phyloP scores from a whole-genome alignment of 1,139 yeast genomes.

The Pichia sp. region DNA sequence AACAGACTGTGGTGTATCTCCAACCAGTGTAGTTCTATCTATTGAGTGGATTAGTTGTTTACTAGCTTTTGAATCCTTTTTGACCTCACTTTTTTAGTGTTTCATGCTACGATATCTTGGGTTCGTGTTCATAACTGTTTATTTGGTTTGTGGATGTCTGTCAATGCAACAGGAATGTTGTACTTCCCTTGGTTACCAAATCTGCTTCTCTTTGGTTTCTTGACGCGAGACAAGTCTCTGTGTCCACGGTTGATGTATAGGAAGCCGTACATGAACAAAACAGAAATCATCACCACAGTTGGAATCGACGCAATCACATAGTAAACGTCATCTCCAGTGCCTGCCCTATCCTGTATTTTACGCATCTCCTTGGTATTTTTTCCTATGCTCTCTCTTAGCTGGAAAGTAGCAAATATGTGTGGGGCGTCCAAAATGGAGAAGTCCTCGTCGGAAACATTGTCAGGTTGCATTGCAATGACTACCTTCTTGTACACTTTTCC shows the following conservation, averaged over 20 bases:
- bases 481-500: conserved; percentile 46
- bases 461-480: conserved; percentile 69
- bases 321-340: conserved; percentile 61
- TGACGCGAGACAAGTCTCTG: conserved; percentile 44
- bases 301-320: conserved; percentile 70
- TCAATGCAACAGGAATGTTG: conserved; percentile 26
- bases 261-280: conserved; percentile 60
- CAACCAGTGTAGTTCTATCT: not conserved
- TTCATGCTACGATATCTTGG: not conserved
- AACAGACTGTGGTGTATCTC: not conserved
- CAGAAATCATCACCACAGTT: conserved; percentile 59
- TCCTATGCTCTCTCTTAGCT: conserved; percentile 54
- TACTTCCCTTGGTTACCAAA: conserved; percentile 41
- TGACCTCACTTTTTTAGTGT: not conserved
- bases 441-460: conserved; percentile 58
- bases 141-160: conserved; percentile 30
- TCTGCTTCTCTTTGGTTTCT: conserved; percentile 47
- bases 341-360: conserved; percentile 47
- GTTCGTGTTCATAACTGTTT: conserved; percentile 13
- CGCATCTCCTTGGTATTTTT: conserved; percentile 56
- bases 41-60: not conserved
- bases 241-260: conserved; percentile 51
- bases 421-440: conserved; percentile 52
- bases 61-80: not conserved
- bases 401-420: conserved; percentile 49